Conservation (phyloP, 208 protist genomes). For the Trypanosomatidae sp. region DNA sequence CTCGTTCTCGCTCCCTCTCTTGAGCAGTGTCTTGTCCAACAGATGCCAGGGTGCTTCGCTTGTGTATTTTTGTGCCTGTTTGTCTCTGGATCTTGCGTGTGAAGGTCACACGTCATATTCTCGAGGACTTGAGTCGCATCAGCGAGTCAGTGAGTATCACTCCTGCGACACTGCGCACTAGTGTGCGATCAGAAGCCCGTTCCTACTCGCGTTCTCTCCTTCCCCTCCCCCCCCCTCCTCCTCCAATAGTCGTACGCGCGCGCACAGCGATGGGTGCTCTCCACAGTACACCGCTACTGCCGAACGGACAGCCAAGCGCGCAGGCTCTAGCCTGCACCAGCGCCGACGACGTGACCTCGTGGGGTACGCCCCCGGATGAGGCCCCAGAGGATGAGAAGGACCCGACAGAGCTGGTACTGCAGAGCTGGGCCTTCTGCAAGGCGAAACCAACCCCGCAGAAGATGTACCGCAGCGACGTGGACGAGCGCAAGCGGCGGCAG, state of each 20-base stretch:
- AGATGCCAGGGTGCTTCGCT: background rate
- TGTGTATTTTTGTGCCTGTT: background rate
- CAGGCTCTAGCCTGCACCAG: conserved; percentile 20
- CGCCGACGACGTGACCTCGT: conserved; percentile 37
- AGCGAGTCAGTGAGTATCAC: background rate
- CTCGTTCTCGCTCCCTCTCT: background rate
- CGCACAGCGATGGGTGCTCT: conserved; percentile 18
- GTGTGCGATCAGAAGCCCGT: background rate
- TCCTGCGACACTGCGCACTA: background rate
- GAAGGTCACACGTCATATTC: background rate
- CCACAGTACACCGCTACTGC: conserved; percentile 21
- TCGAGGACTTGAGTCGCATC: background rate
- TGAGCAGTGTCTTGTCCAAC: background rate
- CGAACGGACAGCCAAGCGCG: conserved; percentile 34
- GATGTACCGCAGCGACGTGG: conserved; percentile 82
- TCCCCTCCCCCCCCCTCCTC: background rate
- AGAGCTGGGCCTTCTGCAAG: conserved; percentile 92
- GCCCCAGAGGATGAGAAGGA: conserved; percentile 67
- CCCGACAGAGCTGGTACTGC: conserved; percentile 85
- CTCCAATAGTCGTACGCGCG: background rate
- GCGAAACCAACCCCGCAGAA: conserved; percentile 72
- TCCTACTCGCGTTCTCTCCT: background rate
- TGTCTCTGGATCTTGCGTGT: background rate
- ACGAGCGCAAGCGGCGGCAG: conserved; percentile 73
- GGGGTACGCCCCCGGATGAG: conserved; percentile 78